Base-by-base conservation (phyloP, 2,329 filamentous ascomycete genomes). In the Neonectria hederae region DNA sequence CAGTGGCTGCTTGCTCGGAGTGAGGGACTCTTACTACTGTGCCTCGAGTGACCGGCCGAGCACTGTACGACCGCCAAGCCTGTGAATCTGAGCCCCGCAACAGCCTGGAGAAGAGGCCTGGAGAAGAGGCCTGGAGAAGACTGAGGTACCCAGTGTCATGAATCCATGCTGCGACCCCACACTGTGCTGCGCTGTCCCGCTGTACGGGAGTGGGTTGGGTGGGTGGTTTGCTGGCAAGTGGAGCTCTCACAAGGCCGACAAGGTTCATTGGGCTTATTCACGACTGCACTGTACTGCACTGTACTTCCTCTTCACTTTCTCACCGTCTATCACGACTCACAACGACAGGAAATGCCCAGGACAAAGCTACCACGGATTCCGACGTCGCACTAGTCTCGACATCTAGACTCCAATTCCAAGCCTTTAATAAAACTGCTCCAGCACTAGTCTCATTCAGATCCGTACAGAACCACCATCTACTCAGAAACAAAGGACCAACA, bases 111-210 rank as follows among this genome's bases (percentile, higher is more conserved):
- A 38, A 42, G 38, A 40, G 19, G 38, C 38, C 17, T 40, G 38
- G 38, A 40, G 38, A 40, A 40, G 38, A n/a, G 19, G 38, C 38
- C 17, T 40, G 38, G 38, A 40, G 38, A 40, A 40, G 38, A n/a
- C 38, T 42, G 38, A 4, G n/a, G 38, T 42, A 19, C 38, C 38
- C n/a, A 42, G 38, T 21, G n/a, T 21, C 38, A 4, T 42, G n/a
- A 42, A 42, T 21, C n/a, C 38, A n/a, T n/a, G n/a, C n/a, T 5
- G 11, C n/a, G 7, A 8, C 38, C 5, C 38, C 28, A 57, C 46
- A 58, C 55, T 58, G 55, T 58, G 55, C 55, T 30, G 21, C 22
- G 8, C 38, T 5, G 38, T 42, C 38, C n/a, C n/a, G 32, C 38
- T 42, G 38, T 42, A 42, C n/a, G n/a, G 38, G 8, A 21, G 38